Conservation (phyloP, 2,329 filamentous ascomycete species). For the Tricladium varicosporioides region DNA sequence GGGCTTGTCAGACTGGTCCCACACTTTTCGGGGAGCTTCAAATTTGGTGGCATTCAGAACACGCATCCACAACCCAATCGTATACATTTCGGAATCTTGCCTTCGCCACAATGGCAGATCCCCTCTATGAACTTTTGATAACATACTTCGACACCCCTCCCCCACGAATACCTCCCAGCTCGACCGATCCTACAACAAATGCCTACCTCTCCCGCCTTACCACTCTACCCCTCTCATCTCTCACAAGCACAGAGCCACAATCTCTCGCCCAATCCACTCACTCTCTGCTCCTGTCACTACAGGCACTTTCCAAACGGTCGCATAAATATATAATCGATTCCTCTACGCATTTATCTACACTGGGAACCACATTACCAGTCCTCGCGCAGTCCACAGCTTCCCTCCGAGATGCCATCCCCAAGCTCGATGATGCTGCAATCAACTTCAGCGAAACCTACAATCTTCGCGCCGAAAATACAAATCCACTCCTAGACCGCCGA, state of each 20-base stretch:
- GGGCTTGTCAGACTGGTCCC: background rate
- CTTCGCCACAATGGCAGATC: constrained; percentile 57
- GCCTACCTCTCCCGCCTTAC: constrained; percentile 77
- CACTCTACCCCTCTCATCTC: constrained; percentile 69
- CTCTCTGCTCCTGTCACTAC: constrained; percentile 76
- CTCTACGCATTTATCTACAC: constrained; percentile 70
- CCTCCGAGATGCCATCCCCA: constrained; percentile 71
- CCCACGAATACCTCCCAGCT: constrained; percentile 38
- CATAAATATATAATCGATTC: constrained; percentile 83
- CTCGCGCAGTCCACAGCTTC: constrained; percentile 65
- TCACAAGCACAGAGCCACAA: constrained; percentile 74
- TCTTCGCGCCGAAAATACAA: constrained; percentile 64
- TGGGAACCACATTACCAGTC: constrained; percentile 68
- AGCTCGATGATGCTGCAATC: constrained; percentile 74
- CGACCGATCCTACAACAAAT: constrained; percentile 52
- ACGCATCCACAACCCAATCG: constrained; percentile 4
- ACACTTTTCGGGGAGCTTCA: background rate
- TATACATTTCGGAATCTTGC: background rate
- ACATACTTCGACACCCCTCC: constrained; percentile 55
- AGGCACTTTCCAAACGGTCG: constrained; percentile 85
- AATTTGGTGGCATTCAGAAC: constrained; percentile 9
- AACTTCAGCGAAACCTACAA: constrained; percentile 81
- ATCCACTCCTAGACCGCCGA: constrained; percentile 64
- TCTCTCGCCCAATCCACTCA: constrained; percentile 79
- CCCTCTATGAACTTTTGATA: constrained; percentile 70